Evolutionary conservation across 2,329 filamentous ascomycete genomes (phyloP), one percentile per base, ranked within the genome.

Genomic region (Trichothecium roseum): DNA sequence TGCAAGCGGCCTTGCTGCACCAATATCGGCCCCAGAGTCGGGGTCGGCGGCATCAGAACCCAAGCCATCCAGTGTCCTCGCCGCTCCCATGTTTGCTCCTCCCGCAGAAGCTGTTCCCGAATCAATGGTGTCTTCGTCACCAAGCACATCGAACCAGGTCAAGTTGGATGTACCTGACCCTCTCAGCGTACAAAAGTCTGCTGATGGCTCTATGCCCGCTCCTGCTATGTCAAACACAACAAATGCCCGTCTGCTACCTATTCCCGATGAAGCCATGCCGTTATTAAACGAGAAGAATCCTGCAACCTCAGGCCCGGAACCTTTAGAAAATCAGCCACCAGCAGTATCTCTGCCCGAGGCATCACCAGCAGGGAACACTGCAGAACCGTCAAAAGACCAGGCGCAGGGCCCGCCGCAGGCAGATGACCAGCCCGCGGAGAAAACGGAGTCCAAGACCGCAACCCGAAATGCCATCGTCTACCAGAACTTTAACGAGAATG

Each of bases 401-500:
- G 20, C n/a, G n/a, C n/a, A n/a, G n/a, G n/a, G n/a, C n/a, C n/a
- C n/a, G n/a, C n/a, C n/a, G n/a, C n/a, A n/a, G n/a, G n/a, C n/a
- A n/a, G n/a, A n/a, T n/a, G 20, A 24, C 20, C 20, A 24, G 10
- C 6, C 6, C 38, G 46, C 30, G 40, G 28, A 33, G 39, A 46
- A 36, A 26, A 44, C 8, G 35, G 52, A 45, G 5, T 45, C 49
- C 3, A 45, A 52, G 14, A 55, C 48, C 3, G 69, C 78, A 32
- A 69, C 73, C 40, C 66, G 72, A 27, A 69, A 69, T 45, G 66
- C 72, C 52, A 72, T 76, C 40, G 68, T 77, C 33, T 64, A 74
- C 22, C 72, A 75, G 36, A 75, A 74, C 42, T 77, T 78, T 47
- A 64, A 77, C 45, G 65, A 72, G 30, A 62, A 66, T 34, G 66